Base-by-base conservation (phyloP, 805 yeast genomes). In the Saturnispora ahearnii region DNA sequence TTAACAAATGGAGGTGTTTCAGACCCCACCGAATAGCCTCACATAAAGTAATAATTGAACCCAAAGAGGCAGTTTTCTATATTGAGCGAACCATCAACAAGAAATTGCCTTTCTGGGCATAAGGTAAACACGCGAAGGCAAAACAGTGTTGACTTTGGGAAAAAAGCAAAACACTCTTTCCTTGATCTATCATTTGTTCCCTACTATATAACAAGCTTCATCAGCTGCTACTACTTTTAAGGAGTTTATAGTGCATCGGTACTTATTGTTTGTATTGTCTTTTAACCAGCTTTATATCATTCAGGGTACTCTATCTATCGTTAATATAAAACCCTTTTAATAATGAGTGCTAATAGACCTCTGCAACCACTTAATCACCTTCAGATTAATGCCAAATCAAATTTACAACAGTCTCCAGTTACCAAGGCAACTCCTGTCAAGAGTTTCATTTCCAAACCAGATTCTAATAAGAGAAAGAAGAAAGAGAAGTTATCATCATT, bases 401-500 rank as follows among this genome's bases (percentile, higher is more conserved):
- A 57, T 40, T 62, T 63, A 52, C 58, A 53, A 24, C 59, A 55
- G 18, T 46, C 41, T 8, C 49, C 49, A 31, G 56, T 57, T 34
- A 48, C 57, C 46, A 54, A 57, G 40, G 63, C 68, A 51, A 72
- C 75, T 32, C 77, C 76, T 13, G 66, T 71, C 53, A 72, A 70
- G 54, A 56, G 62, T 41, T 56, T 67, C n/a, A 61, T 64, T n/a
- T 53, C 65, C 22, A 65, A 61, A 52, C 65, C 64, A 2, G 64
- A 57, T 32, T 55, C 53, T 22, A 56, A 55, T 12, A 40, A 58
- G 56, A 82, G 79, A 65, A 87, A 84, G 76, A 84, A 84, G 72
- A 89, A 85, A 67, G 96, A 88, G 64, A 91, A 91, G 66, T 73
- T 88, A 40, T 85, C 96, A 3, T 79, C 96, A 0, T 74, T 93